Conservation (phyloP, 306 rosid species). For the Begonia peltatifolia region DNA sequence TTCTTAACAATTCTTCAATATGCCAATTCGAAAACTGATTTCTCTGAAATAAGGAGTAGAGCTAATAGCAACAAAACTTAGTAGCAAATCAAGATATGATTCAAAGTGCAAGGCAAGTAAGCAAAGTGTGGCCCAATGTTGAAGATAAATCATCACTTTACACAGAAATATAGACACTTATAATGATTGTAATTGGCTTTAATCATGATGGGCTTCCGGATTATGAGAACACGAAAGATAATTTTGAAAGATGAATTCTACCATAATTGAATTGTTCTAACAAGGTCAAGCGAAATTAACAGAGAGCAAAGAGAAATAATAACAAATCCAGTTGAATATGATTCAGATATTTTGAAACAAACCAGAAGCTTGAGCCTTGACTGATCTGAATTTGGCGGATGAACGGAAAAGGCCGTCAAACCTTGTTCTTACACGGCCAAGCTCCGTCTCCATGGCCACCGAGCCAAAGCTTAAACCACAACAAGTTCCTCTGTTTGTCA, state of each 20-base stretch:
- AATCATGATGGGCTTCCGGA: neutral
- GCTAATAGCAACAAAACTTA: too few relatives aligned
- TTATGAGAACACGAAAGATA: neutral
- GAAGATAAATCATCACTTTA: too few relatives aligned
- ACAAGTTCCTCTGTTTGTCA: conserved; percentile 27
- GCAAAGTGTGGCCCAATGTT: too few relatives aligned
- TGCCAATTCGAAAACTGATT: too few relatives aligned
- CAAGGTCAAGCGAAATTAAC: neutral
- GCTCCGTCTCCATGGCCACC: conserved; percentile 36
- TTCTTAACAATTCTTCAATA: too few relatives aligned
- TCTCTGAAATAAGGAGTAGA: too few relatives aligned
- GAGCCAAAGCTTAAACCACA: conserved; percentile 37
- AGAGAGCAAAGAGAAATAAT: neutral
- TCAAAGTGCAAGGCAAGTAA: too few relatives aligned
- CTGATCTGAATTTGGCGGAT: conserved; percentile 35
- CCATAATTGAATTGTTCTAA: too few relatives aligned
- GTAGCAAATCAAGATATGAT: too few relatives aligned
- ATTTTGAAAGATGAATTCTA: neutral
- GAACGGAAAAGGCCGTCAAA: conserved; percentile 36
- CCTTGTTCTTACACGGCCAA: conserved; percentile 22
- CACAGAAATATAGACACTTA: too few relatives aligned
- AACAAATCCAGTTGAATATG: conserved; percentile 3
- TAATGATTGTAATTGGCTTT: too few relatives aligned
- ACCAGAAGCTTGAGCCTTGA: conserved; percentile 62
- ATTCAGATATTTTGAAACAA: conserved; percentile 10